Conservation (phyloP, 768 basidiomycete species). For the Cystofilobasidium ferigula region DNA sequence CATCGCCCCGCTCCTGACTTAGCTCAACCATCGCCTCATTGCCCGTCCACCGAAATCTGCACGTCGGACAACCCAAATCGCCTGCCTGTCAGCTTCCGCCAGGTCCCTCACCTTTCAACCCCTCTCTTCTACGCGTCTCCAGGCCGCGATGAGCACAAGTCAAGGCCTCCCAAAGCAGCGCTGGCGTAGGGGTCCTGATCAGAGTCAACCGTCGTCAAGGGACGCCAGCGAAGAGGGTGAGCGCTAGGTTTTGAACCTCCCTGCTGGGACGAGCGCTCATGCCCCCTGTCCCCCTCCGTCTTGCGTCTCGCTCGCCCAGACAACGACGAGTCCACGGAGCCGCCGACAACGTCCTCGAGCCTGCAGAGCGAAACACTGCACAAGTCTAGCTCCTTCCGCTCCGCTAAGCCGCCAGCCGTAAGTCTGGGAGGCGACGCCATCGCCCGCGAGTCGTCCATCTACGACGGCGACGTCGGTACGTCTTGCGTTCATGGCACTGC, state of each 20-base stretch:
- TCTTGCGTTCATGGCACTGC: constrained; percentile 20
- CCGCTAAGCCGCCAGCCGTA: constrained; percentile 18
- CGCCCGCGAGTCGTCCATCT: constrained; percentile 28
- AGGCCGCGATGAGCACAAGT: not conserved
- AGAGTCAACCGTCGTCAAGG: constrained; percentile 26
- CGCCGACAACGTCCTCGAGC: not conserved
- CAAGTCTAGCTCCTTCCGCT: constrained; percentile 13
- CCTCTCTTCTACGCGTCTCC: no score
- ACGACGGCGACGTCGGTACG: constrained; percentile 38
- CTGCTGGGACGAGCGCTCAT: no score
- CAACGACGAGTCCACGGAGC: constrained; percentile 21
- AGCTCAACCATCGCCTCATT: no score
- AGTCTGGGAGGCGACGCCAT: not conserved
- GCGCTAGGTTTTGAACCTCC: no score
- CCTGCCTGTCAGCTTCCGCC: no score
- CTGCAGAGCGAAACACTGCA: not conserved
- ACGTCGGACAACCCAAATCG: no score
- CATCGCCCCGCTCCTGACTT: no score
- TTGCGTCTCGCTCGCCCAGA: not conserved
- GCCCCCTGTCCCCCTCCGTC: constrained; percentile 1
- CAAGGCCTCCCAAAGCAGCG: constrained; percentile 3
- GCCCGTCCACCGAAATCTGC: no score
- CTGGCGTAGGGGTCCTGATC: not conserved
- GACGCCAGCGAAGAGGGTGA: constrained; percentile 40
- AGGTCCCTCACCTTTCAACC: not conserved